Percentiles rank a stretch among this genome's conserved stretches.
Conservation (phyloP, 768 basidiomycete species). For the Pleurotus citrinopileatus region DNA sequence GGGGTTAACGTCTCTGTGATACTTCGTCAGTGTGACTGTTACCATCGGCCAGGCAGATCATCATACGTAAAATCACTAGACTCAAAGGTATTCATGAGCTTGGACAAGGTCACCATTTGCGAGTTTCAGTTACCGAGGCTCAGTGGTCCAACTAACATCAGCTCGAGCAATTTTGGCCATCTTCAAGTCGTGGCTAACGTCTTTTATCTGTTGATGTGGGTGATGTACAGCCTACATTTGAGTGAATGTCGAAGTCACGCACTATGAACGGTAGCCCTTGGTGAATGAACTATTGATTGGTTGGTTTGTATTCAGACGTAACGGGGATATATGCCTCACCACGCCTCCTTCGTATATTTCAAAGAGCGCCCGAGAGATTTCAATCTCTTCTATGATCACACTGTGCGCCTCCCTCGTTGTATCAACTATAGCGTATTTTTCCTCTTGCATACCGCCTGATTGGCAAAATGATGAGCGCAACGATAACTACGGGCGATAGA, state of each 20-base stretch:
- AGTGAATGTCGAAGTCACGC: conserved; percentile 18
- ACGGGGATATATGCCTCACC: no score
- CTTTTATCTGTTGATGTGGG: no score
- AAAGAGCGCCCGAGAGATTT: conserved; percentile 79
- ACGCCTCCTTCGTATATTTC: conserved; percentile 90
- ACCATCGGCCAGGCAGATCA: no score
- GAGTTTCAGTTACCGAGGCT: conserved; percentile 63
- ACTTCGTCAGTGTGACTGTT: no score
- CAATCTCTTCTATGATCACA: conserved; percentile 74
- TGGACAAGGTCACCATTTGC: no score
- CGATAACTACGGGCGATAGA: not conserved
- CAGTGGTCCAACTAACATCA: conserved; percentile 86
- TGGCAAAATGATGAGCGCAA: not conserved
- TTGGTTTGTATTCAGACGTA: not conserved
- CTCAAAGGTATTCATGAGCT: no score
- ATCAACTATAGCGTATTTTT: conserved; percentile 74
- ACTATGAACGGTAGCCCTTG: conserved; percentile 83
- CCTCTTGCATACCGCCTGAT: conserved; percentile 65
- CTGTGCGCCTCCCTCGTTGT: conserved; percentile 39
- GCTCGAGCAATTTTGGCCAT: conserved; percentile 66
- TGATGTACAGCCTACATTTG: no score
- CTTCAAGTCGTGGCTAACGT: conserved; percentile 77
- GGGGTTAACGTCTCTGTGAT: conserved; percentile 69
- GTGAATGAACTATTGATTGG: conserved; percentile 69
- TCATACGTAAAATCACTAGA: conserved; percentile 79